phyloP scores from a whole-genome alignment of 2,329 filamentous ascomycete genomes.

The Calcarisporium arbuscula region DNA sequence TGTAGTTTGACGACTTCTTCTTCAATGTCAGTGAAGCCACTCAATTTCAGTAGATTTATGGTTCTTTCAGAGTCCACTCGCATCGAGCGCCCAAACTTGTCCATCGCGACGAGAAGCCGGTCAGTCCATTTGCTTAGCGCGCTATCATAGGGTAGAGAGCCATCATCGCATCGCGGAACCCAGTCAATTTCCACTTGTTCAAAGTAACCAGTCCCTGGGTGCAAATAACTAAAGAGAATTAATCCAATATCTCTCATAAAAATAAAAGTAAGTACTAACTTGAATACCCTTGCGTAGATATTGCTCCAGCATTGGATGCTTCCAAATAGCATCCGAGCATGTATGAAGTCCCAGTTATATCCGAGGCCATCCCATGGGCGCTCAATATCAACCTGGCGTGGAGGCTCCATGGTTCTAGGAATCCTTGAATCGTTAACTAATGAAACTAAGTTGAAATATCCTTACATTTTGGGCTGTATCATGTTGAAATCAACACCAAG shows the following conservation, averaged over 20 bases:
- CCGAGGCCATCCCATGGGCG: constrained; percentile 44
- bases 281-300: constrained; percentile 61
- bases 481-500: constrained; percentile 20
- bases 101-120: no score
- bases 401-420: constrained; percentile 46
- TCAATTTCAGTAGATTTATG: constrained; percentile 49
- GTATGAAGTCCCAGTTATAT: constrained; percentile 68
- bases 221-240: constrained; percentile 53
- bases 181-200: constrained; percentile 85
- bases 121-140: no score
- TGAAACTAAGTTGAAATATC: no score
- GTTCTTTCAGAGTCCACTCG: no score
- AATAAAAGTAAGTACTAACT: constrained; percentile 34
- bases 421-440: no score
- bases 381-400: constrained; percentile 62
- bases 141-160: constrained; percentile 50
- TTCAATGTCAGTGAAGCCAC: constrained; percentile 71
- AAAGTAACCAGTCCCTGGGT: constrained; percentile 63
- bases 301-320: constrained; percentile 66
- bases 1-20: constrained; percentile 61
- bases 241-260: not conserved
- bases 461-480: constrained; percentile 20
- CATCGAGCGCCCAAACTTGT: no score
- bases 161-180: constrained; percentile 63
- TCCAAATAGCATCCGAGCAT: constrained; percentile 68